Evolutionary conservation across 805 yeast species (phyloP).

Genomic region (Metschnikowia colocasiae): DNA sequence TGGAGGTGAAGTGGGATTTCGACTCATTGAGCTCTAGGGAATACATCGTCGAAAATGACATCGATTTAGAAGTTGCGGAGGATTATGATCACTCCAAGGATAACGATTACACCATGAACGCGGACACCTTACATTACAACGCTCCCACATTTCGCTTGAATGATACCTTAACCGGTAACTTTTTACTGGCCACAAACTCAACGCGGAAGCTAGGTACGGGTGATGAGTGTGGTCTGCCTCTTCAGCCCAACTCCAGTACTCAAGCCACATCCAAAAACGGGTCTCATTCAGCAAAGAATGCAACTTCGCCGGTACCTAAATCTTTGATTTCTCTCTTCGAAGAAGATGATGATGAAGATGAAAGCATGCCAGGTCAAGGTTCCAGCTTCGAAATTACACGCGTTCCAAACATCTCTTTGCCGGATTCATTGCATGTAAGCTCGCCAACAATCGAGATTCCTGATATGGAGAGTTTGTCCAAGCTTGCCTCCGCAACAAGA

Average conservation of each 20-base stretch:
- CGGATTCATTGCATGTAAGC: conserved; percentile 21
- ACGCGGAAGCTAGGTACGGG: not conserved
- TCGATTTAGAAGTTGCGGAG: conserved; percentile 29
- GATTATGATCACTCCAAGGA: conserved; percentile 25
- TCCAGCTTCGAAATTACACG: conserved; percentile 12
- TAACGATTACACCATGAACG: conserved; percentile 29
- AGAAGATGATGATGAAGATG: conserved; percentile 9
- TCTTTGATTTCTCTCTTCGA: conserved; percentile 17
- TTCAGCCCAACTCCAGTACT: conserved; percentile 5
- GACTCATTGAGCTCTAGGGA: conserved; percentile 75
- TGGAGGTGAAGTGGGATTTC: conserved; percentile 80
- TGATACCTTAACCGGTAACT: conserved; percentile 26
- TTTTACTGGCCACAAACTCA: conserved; percentile 13
- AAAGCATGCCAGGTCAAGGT: conserved; percentile 3
- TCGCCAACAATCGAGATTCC: conserved; percentile 72
- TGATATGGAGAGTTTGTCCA: conserved; percentile 47
- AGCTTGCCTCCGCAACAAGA: conserved; percentile 16
- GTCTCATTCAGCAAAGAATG: conserved; percentile 1
- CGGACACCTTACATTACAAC: conserved; percentile 14
- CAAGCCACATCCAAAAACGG: conserved; percentile 2
- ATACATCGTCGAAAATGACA: conserved; percentile 68
- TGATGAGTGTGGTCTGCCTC: conserved; percentile 3
- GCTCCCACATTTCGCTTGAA: conserved; percentile 9
- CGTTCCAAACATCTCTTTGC: conserved; percentile 10
- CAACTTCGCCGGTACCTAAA: conserved; percentile 13